Conservation (phyloP, 2,329 filamentous ascomycete genomes). For the Colletotrichum sp. region DNA sequence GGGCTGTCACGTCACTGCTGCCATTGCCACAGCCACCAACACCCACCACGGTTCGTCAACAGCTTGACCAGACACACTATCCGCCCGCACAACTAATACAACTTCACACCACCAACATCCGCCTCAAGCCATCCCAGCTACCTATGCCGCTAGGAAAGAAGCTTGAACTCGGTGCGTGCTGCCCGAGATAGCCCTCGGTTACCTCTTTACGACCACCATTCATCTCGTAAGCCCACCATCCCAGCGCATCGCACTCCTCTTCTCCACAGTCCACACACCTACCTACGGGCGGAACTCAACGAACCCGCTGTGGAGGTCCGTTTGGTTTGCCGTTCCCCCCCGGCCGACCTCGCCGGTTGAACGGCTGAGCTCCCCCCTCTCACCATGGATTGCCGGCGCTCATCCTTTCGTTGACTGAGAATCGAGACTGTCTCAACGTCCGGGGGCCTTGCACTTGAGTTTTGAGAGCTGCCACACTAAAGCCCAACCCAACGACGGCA, state of each 20-base stretch:
- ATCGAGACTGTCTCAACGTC: conserved; percentile 7
- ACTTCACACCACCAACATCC: neutral
- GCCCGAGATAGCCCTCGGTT: neutral
- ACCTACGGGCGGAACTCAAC: conserved; percentile 7
- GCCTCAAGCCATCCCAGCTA: neutral
- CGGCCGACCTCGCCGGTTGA: conserved; percentile 8
- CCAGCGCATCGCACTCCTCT: neutral
- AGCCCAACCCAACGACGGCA: neutral
- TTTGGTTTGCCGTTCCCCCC: conserved; percentile 14
- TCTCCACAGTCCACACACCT: conserved; percentile 6
- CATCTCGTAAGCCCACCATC: neutral
- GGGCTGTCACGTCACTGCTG: conserved; percentile 5
- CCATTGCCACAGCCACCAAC: neutral
- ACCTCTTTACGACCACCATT: neutral
- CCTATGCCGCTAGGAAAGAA: conserved; percentile 14
- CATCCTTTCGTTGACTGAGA: neutral
- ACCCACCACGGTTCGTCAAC: neutral
- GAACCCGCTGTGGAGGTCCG: conserved; percentile 18
- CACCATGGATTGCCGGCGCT: neutral
- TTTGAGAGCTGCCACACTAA: neutral
- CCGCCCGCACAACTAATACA: neutral
- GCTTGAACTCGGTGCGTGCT: conserved; percentile 4
- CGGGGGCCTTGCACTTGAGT: neutral
- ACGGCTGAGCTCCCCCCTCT: conserved; percentile 11
- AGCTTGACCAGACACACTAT: neutral